Evolutionary conservation across 1,284 basidiomycete genomes (phyloP).

Genomic region (Omphalotus olearius): DNA sequence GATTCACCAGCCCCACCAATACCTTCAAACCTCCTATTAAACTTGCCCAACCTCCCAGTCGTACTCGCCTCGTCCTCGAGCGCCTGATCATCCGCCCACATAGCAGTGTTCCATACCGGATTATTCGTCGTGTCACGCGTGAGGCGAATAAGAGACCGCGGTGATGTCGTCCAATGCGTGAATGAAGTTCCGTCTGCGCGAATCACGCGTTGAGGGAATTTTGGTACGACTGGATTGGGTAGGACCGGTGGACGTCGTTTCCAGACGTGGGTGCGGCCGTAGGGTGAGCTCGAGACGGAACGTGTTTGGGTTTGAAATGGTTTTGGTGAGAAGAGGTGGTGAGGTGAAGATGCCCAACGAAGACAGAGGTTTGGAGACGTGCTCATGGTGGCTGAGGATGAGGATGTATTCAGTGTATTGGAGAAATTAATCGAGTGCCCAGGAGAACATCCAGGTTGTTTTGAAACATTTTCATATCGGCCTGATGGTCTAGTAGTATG

Average conservation of each 20-base stretch:
- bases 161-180: conserved; percentile 82
- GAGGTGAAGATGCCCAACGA: background rate
- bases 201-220: conserved; percentile 79
- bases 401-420: too few relatives aligned
- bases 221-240: conserved; percentile 78
- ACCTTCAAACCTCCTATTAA: conserved; percentile 71
- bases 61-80: conserved; percentile 66
- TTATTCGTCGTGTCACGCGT: conserved; percentile 86
- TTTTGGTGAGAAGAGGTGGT: too few relatives aligned
- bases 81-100: conserved; percentile 58
- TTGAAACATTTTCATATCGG: too few relatives aligned
- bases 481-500: too few relatives aligned
- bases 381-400: background rate
- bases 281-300: conserved; percentile 62
- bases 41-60: conserved; percentile 75
- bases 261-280: conserved; percentile 75
- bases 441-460: too few relatives aligned
- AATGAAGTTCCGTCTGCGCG: conserved; percentile 86
- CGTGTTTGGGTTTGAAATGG: conserved; percentile 26
- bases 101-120: conserved; percentile 69
- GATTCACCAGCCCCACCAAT: conserved; percentile 41
- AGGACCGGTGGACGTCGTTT: conserved; percentile 60
- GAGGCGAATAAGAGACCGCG: conserved; percentile 66
- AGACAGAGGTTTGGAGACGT: background rate
- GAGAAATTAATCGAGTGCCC: too few relatives aligned